A percentile compares a stretch with the other conserved stretches of the same genome.
Evolutionary conservation across 306 rosid genomes (phyloP).

Genomic region (Fagus sylvatica): DNA sequence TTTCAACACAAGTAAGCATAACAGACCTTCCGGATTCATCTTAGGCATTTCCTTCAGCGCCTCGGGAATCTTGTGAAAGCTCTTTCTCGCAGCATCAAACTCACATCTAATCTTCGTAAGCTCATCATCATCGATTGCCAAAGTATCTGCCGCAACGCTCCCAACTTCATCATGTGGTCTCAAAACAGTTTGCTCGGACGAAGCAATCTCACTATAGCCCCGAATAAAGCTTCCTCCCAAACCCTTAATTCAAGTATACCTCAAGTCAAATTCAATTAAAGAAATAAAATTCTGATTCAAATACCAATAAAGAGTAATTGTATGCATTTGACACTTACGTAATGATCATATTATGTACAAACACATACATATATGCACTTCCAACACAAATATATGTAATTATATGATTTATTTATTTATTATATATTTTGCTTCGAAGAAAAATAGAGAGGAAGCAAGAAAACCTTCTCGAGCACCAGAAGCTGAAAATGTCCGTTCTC

Average conservation of each 20-base stretch:
- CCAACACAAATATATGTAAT: no score
- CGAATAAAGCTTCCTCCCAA: constrained; percentile 39
- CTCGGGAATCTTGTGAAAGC: constrained; percentile 63
- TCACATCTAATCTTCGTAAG: constrained; percentile 53
- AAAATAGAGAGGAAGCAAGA: not conserved
- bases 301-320: not conserved
- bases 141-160: constrained; percentile 17
- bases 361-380: no score
- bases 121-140: constrained; percentile 44
- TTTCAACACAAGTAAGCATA: constrained; percentile 6
- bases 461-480: constrained; percentile 48
- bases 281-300: not conserved
- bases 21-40: constrained; percentile 85
- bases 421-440: no score
- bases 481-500: constrained; percentile 35
- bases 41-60: constrained; percentile 62
- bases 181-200: constrained; percentile 26
- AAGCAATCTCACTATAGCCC: constrained; percentile 37
- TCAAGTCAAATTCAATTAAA: constrained; percentile 3
- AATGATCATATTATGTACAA: no score
- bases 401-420: no score
- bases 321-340: not conserved
- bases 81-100: constrained; percentile 62
- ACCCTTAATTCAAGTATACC: constrained; percentile 36
- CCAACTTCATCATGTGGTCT: constrained; percentile 20